Conservation (phyloP, 2,329 filamentous ascomycete species). For the Fusarium virguliforme region DNA sequence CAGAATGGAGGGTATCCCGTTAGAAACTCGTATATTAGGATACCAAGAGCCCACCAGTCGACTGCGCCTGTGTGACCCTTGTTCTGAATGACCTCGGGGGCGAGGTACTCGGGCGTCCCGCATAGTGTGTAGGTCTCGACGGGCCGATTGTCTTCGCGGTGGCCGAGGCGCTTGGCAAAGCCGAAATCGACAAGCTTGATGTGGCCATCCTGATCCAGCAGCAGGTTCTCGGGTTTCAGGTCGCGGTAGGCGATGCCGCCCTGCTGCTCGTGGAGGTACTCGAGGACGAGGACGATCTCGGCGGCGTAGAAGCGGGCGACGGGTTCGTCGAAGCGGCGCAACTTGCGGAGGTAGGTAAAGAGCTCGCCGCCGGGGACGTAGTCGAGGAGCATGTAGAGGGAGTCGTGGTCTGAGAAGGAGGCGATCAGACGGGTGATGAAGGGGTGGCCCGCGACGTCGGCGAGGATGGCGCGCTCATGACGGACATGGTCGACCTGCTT, state of each 20-base stretch:
- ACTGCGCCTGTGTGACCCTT: conserved; percentile 84
- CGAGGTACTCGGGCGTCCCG: conserved; percentile 87
- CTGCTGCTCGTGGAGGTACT: conserved; percentile 84
- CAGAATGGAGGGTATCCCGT: conserved; percentile 90
- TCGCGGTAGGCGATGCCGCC: conserved; percentile 86
- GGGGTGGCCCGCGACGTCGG: conserved; percentile 83
- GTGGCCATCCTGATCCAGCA: conserved; percentile 83
- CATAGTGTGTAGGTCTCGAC: conserved; percentile 87
- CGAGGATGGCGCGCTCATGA: conserved; percentile 84
- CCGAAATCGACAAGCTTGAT: conserved; percentile 89
- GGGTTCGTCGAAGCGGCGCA: conserved; percentile 83
- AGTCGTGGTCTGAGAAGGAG: conserved; percentile 85
- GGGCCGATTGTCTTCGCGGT: conserved; percentile 62
- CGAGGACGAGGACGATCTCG: conserved; percentile 86
- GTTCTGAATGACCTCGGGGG: conserved; percentile 87
- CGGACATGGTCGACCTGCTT: conserved; percentile 91
- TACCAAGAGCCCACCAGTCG: conserved; percentile 91
- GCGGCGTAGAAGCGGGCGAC: conserved; percentile 87
- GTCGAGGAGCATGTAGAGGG: conserved; percentile 86
- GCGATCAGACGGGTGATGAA: conserved; percentile 86
- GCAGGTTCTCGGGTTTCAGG: conserved; percentile 86
- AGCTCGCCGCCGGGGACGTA: conserved; percentile 89
- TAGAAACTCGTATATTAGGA: conserved; percentile 87
- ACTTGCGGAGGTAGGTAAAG: conserved; percentile 85
- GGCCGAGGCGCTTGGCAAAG: conserved; percentile 84